A percentile compares a stretch with the other conserved stretches of the same genome.
Evolutionary conservation across 148 eudicot genomes (phyloP).

Genomic region (Agrostemma githago): DNA sequence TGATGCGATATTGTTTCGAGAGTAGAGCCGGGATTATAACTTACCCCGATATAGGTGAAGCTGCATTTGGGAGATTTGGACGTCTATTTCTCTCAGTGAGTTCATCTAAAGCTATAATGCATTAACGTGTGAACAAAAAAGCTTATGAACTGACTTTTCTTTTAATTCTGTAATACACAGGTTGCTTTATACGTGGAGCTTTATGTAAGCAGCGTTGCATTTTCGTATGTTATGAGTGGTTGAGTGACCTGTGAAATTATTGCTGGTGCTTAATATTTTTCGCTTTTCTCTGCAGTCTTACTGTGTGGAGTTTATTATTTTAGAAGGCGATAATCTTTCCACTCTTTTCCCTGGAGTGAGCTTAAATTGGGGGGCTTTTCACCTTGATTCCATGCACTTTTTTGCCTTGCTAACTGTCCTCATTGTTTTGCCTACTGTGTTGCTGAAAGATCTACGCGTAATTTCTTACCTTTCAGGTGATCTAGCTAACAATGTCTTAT

Average conservation of each 20-base stretch:
- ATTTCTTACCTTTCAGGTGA: constrained; percentile 86
- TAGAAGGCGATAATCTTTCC: constrained; percentile 86
- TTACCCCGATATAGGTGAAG: constrained; percentile 93
- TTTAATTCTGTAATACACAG: constrained; percentile 38
- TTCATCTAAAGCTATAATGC: constrained; percentile 3
- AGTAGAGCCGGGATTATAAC: constrained; percentile 60
- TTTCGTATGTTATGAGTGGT: background rate
- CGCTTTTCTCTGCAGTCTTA: constrained; percentile 51
- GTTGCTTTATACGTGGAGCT: constrained; percentile 67
- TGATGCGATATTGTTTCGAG: constrained; percentile 83
- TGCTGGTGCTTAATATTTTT: constrained; percentile 10
- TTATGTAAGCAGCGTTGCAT: constrained; percentile 56
- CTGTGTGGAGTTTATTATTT: constrained; percentile 85
- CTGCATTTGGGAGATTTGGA: constrained; percentile 92
- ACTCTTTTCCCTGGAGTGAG: constrained; percentile 67
- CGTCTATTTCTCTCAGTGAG: constrained; percentile 81
- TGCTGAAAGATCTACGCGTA: constrained; percentile 65
- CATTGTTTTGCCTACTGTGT: constrained; percentile 69
- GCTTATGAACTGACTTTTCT: background rate
- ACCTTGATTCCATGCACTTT: constrained; percentile 63
- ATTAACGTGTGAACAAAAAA: background rate
- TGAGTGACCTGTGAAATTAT: background rate
- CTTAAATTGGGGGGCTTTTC: constrained; percentile 42
- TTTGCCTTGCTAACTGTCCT: constrained; percentile 66
- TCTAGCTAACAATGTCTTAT: background rate